These are phyloP conservation scores for Colletotrichum incanum DNA, from an alignment of 2,329 filamentous ascomycete species.

Conservation along the genomic window DNA sequence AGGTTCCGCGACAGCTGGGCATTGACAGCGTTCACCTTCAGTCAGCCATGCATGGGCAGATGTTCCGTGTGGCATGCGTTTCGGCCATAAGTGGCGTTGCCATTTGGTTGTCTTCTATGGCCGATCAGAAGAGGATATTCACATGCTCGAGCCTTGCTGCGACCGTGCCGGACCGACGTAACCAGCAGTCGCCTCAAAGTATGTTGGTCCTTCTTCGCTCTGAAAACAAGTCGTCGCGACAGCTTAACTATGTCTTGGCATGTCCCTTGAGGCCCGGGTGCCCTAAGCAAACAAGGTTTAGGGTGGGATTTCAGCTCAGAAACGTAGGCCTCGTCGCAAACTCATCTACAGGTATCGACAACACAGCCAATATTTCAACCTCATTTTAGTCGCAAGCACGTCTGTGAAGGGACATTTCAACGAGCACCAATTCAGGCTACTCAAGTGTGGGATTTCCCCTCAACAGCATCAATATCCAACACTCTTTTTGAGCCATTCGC, in stretches of 20 bases:
- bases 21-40: not conserved
- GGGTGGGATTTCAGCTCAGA: conserved; percentile 18
- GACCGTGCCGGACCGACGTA: conserved; percentile 5
- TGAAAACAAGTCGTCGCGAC: not conserved
- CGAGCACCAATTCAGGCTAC: not conserved
- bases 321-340: conserved; percentile 9
- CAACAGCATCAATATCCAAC: conserved; percentile 6
- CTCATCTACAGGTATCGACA: not conserved
- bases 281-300: conserved; percentile 8
- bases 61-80: conserved; percentile 21
- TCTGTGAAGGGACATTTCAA: not conserved
- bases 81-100: conserved; percentile 7
- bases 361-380: not conserved
- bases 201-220: conserved; percentile 5
- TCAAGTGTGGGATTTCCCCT: not conserved
- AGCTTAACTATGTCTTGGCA: conserved; percentile 11
- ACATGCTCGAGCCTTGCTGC: conserved; percentile 26
- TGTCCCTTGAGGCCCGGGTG: conserved; percentile 9
- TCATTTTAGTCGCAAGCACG: not conserved
- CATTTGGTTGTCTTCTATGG: not conserved
- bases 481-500: conserved; percentile 6
- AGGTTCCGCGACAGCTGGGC: not conserved
- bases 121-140: not conserved
- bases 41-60: not conserved
- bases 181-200: conserved; percentile 9